Percentiles rank a stretch among this genome's conserved stretches.
phyloP scores from a whole-genome alignment of 2,329 filamentous ascomycete genomes.

The Parastagonospora avenae region DNA sequence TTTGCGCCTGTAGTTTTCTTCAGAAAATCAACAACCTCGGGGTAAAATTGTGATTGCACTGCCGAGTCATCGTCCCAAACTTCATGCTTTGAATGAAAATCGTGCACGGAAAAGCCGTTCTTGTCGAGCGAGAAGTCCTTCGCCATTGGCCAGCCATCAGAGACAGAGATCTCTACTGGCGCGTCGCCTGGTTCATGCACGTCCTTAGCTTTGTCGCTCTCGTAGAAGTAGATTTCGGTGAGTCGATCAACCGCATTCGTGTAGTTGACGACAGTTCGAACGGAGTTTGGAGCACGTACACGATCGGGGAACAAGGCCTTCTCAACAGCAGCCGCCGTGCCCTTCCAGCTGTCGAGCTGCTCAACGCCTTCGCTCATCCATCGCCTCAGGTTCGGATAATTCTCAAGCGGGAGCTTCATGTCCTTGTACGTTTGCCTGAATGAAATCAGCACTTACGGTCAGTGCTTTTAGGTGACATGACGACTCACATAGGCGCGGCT shows the following conservation, averaged over 20 bases:
- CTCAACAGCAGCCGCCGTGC: constrained; percentile 48
- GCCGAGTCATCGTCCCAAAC: constrained; percentile 50
- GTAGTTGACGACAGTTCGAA: constrained; percentile 52
- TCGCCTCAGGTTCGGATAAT: constrained; percentile 45
- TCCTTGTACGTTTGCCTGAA: constrained; percentile 42
- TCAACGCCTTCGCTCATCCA: constrained; percentile 48
- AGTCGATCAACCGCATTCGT: constrained; percentile 50
- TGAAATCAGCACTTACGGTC: background rate
- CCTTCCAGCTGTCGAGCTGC: constrained; percentile 46
- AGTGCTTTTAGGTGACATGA: background rate
- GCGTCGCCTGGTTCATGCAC: constrained; percentile 51
- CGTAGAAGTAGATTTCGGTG: constrained; percentile 51
- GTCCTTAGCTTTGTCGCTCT: constrained; percentile 45
- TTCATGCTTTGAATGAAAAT: constrained; percentile 47
- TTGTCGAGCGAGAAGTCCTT: constrained; percentile 53
- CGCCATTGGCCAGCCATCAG: constrained; percentile 51
- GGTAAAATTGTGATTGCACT: constrained; percentile 52
- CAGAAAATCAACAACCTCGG: constrained; percentile 54
- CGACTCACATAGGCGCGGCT: constrained; percentile 40
- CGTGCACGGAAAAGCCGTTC: constrained; percentile 53
- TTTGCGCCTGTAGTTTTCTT: constrained; percentile 53
- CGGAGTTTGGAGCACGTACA: constrained; percentile 5
- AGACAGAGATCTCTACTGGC: constrained; percentile 46
- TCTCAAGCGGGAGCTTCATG: constrained; percentile 44
- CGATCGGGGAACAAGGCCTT: constrained; percentile 25